These are phyloP conservation scores for Verticillium zaregamsianum DNA, from an alignment of 2,329 filamentous ascomycete species.

Conservation along the genomic window DNA sequence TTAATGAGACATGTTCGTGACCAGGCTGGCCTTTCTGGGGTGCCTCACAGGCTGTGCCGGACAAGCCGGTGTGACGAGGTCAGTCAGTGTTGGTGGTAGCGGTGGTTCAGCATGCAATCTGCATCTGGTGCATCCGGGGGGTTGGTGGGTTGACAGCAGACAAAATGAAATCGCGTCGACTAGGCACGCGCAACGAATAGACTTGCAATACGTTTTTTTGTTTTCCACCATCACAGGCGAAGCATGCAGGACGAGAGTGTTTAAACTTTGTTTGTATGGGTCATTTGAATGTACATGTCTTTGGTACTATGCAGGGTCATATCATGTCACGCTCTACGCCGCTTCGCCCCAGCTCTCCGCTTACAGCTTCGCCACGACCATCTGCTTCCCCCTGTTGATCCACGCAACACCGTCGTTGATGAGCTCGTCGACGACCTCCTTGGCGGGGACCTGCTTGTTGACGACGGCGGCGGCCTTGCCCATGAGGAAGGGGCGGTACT, in stretches of 20 bases:
- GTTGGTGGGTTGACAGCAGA: neutral
- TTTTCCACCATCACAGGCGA: no score
- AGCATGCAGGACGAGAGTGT: neutral
- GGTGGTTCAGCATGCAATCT: neutral
- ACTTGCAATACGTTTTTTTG: neutral
- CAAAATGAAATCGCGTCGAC: neutral
- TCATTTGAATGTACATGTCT: neutral
- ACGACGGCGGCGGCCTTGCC: slow-evolving; percentile 93
- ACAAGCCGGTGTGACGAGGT: neutral
- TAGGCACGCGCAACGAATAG: neutral
- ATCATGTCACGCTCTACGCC: neutral
- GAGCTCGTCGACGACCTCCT: slow-evolving; percentile 91
- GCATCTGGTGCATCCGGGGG: neutral
- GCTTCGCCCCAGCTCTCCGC: neutral
- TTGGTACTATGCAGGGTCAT: neutral
- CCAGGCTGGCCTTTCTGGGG: neutral
- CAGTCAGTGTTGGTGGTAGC: neutral
- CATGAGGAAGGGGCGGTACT: slow-evolving; percentile 90
- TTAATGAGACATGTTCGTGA: neutral
- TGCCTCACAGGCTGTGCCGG: neutral
- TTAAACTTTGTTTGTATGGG: neutral
- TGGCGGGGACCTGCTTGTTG: slow-evolving; percentile 87
- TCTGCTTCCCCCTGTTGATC: slow-evolving; percentile 64
- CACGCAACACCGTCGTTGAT: slow-evolving; percentile 73
- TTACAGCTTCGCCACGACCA: slow-evolving; percentile 66